Percentiles rank a stretch among this genome's conserved stretches.
phyloP scores from a whole-genome alignment of 495 filamentous ascomycete species.

The Cairneyella variabilis region DNA sequence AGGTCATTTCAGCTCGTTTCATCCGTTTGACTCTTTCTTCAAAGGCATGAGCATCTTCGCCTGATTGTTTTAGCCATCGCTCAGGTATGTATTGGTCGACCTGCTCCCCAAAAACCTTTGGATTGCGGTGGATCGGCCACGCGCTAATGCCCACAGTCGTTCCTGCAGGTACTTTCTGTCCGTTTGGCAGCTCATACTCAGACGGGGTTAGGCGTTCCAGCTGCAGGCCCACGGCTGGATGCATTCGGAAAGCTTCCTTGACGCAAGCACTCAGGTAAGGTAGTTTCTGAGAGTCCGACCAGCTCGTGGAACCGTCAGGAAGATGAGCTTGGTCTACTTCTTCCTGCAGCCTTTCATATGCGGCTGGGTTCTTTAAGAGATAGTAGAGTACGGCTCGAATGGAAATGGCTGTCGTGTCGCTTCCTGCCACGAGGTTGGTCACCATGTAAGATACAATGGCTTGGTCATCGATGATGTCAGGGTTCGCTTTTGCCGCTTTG shows the following conservation, averaged over 20 bases:
- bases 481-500: slow-evolving; percentile 21
- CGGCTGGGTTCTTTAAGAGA: slow-evolving; percentile 39
- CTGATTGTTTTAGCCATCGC: slow-evolving; percentile 44
- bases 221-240: slow-evolving; percentile 57
- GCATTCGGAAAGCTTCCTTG: slow-evolving; percentile 64
- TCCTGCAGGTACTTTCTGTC: slow-evolving; percentile 43
- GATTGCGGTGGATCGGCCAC: slow-evolving; percentile 48
- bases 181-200: slow-evolving; percentile 44
- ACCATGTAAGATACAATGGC: slow-evolving; percentile 24
- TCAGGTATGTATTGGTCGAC: slow-evolving; percentile 51
- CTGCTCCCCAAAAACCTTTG: slow-evolving; percentile 48
- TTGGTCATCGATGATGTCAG: slow-evolving; percentile 24
- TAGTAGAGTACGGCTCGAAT: slow-evolving; percentile 49
- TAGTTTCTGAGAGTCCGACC: slow-evolving; percentile 18
- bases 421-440: slow-evolving; percentile 41
- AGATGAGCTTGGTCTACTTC: background rate
- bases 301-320: slow-evolving; percentile 25
- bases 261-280: slow-evolving; percentile 65
- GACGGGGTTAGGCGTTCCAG: slow-evolving; percentile 59
- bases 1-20: slow-evolving; percentile 34
- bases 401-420: slow-evolving; percentile 50
- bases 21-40: slow-evolving; percentile 25
- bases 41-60: slow-evolving; percentile 23
- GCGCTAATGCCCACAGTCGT: slow-evolving; percentile 48
- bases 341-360: slow-evolving; percentile 26